These are phyloP conservation scores for Alternaria solani DNA, from an alignment of 2,329 filamentous ascomycete species.

Conservation along the genomic window DNA sequence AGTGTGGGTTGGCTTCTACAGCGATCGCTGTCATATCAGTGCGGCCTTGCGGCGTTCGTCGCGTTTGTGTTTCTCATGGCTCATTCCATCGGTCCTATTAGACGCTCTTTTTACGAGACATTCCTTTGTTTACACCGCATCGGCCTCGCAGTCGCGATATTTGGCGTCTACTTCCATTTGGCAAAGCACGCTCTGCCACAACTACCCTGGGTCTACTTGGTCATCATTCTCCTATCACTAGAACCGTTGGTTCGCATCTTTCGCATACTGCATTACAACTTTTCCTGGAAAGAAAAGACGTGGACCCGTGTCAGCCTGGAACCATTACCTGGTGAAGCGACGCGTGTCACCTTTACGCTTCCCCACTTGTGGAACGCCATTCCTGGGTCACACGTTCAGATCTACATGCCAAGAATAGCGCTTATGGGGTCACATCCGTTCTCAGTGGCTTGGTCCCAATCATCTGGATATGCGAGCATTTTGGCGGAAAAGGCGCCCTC, in stretches of 20 bases:
- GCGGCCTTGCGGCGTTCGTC: constrained; percentile 67
- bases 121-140: constrained; percentile 76
- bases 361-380: constrained; percentile 74
- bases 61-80: constrained; percentile 68
- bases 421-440: constrained; percentile 78
- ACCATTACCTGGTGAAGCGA: constrained; percentile 75
- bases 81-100: constrained; percentile 71
- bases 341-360: constrained; percentile 73
- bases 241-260: constrained; percentile 67
- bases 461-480: constrained; percentile 47
- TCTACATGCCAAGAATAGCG: constrained; percentile 75
- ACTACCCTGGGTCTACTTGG: constrained; percentile 66
- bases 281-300: constrained; percentile 65
- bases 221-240: constrained; percentile 67
- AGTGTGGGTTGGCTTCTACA: constrained; percentile 36
- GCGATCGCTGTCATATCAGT: constrained; percentile 58
- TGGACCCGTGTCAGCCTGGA: constrained; percentile 64
- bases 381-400: constrained; percentile 76
- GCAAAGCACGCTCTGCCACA: constrained; percentile 63
- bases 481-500: constrained; percentile 27
- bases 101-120: constrained; percentile 80
- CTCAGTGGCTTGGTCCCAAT: constrained; percentile 76
- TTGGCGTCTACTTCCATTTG: constrained; percentile 71
- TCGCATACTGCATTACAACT: constrained; percentile 70
- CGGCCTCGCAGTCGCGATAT: constrained; percentile 65